A percentile compares a stretch with the other conserved stretches of the same genome.
phyloP scores from a whole-genome alignment of 495 filamentous ascomycete species.

The Bombardia bombarda region DNA sequence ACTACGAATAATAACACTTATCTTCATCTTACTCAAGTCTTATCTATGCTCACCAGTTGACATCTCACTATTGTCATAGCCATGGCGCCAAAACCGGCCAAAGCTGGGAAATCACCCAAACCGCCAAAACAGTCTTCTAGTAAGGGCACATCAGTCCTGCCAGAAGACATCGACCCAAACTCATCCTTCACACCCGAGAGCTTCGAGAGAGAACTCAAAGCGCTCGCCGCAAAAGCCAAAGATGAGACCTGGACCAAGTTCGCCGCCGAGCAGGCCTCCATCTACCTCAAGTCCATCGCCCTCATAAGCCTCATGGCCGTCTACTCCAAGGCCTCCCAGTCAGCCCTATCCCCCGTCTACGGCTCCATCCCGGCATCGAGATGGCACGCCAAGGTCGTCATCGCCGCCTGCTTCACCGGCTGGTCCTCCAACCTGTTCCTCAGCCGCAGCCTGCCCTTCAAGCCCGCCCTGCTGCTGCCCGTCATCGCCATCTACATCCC shows the following conservation, averaged over 20 bases:
- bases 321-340: slow-evolving; percentile 64
- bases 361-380: slow-evolving; percentile 66
- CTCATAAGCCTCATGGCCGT: slow-evolving; percentile 63
- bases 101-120: background rate
- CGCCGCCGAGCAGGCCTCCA: slow-evolving; percentile 24
- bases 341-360: slow-evolving; percentile 76
- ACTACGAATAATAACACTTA: background rate
- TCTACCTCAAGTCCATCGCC: slow-evolving; percentile 28
- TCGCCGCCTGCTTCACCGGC: slow-evolving; percentile 52
- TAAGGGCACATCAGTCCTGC: background rate
- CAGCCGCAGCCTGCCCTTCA: slow-evolving; percentile 30
- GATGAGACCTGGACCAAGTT: slow-evolving; percentile 32
- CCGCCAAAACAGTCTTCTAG: background rate
- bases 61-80: background rate
- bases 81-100: slow-evolving; percentile 6
- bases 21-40: background rate
- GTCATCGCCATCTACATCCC: slow-evolving; percentile 69
- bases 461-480: slow-evolving; percentile 68
- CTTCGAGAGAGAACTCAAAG: slow-evolving; percentile 43
- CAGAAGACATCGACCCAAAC: slow-evolving; percentile 12
- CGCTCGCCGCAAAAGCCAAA: slow-evolving; percentile 42
- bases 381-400: slow-evolving; percentile 61
- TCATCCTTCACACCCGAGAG: slow-evolving; percentile 33
- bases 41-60: too few species aligned
- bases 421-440: slow-evolving; percentile 51